A percentile compares a stretch with the other conserved stretches of the same genome.
Evolutionary conservation across 495 filamentous ascomycete genomes (phyloP).

Genomic region (Penicillium parvum): DNA sequence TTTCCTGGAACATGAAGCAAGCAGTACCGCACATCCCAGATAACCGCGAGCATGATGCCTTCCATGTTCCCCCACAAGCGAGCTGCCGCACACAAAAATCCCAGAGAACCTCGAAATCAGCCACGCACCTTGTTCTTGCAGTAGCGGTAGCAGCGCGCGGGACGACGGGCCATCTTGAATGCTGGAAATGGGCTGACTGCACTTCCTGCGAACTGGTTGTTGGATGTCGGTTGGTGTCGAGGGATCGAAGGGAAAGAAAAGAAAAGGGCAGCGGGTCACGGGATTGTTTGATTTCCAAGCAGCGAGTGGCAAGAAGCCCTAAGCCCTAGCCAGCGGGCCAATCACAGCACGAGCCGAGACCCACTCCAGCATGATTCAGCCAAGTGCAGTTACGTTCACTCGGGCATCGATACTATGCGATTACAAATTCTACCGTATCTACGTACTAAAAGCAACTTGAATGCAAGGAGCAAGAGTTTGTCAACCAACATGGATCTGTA

Average conservation of each 20-base stretch:
- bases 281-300: slow-evolving; percentile 50
- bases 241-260: slow-evolving; percentile 34
- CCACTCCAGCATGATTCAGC: slow-evolving; percentile 20
- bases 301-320: slow-evolving; percentile 45
- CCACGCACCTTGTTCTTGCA: slow-evolving; percentile 99
- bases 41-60: slow-evolving; percentile 9
- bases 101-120: slow-evolving; percentile 20
- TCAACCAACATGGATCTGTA: slow-evolving; percentile 3
- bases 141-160: slow-evolving; percentile 99
- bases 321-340: slow-evolving; percentile 40
- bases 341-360: slow-evolving; percentile 17
- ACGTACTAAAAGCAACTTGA: not conserved
- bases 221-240: slow-evolving; percentile 41
- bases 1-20: too few relatives aligned
- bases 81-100: slow-evolving; percentile 31
- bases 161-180: slow-evolving; percentile 95
- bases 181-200: slow-evolving; percentile 54
- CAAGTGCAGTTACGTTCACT: slow-evolving; percentile 1
- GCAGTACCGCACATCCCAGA: not conserved
- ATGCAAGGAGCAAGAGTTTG: too few relatives aligned
- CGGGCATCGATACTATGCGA: not conserved
- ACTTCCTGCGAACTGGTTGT: slow-evolving; percentile 49
- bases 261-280: slow-evolving; percentile 32
- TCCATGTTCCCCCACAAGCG: slow-evolving; percentile 31
- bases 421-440: not conserved